Conservation (phyloP, 331 rosid genomes). For the Cydonia oblonga region DNA sequence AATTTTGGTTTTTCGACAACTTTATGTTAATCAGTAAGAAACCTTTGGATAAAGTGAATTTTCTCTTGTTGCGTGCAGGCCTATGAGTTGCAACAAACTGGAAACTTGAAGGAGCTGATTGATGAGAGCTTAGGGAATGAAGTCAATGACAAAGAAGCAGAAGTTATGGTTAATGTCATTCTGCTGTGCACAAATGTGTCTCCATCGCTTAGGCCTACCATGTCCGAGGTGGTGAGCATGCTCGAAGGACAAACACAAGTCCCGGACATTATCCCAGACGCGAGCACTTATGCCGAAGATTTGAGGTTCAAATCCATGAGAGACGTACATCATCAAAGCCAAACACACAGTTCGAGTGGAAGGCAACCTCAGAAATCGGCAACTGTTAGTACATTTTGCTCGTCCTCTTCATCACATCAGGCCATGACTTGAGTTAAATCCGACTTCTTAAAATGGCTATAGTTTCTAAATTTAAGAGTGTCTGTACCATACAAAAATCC, state of each 20-base stretch:
- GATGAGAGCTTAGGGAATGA: constrained; percentile 51
- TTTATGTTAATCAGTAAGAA: background rate
- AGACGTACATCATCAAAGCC: constrained; percentile 32
- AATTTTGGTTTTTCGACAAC: background rate
- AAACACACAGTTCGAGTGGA: constrained; percentile 29
- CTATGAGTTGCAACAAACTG: constrained; percentile 33
- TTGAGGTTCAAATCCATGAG: constrained; percentile 60
- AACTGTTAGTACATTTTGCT: constrained; percentile 6
- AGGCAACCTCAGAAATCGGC: constrained; percentile 33
- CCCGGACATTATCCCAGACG: constrained; percentile 35
- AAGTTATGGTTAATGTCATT: constrained; percentile 43
- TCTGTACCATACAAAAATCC: no score
- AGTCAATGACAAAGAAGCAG: constrained; percentile 37
- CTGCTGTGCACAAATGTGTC: constrained; percentile 14
- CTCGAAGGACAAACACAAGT: constrained; percentile 10
- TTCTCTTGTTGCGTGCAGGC: constrained; percentile 34
- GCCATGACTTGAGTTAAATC: constrained; percentile 13
- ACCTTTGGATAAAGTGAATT: background rate
- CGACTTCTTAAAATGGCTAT: no score
- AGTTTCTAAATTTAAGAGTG: no score
- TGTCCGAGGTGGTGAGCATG: no score
- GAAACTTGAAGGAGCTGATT: constrained; percentile 40
- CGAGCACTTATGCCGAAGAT: constrained; percentile 23
- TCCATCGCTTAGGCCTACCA: no score
- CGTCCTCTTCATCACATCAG: constrained; percentile 16